A percentile compares a stretch with the other conserved stretches of the same genome.
Conservation (phyloP, 257 asterid species). For the Solanum sejunctum region DNA sequence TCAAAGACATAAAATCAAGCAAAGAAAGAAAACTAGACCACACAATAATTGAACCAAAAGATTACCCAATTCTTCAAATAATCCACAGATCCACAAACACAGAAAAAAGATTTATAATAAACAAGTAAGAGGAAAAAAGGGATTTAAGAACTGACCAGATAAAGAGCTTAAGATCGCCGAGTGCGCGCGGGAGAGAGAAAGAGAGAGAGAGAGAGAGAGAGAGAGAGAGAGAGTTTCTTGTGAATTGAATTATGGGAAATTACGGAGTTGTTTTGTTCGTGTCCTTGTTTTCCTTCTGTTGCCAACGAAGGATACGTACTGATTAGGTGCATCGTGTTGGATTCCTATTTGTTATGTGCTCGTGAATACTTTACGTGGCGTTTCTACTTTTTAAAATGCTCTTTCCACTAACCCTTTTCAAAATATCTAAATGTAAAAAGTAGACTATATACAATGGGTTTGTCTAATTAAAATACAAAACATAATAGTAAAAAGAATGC, state of each 20-base stretch:
- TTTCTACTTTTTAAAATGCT: not conserved
- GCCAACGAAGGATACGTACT: not conserved
- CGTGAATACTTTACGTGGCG: constrained; percentile 1
- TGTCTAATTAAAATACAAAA: too few species aligned
- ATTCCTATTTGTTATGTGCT: not conserved
- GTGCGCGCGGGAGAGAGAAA: not conserved
- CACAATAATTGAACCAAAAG: not conserved
- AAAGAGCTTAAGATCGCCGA: not conserved
- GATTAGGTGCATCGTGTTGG: not conserved
- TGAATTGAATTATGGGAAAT: not conserved
- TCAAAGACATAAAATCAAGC: not conserved
- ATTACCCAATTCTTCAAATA: not conserved
- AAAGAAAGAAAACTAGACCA: not conserved
- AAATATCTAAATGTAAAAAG: not conserved
- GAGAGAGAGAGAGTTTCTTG: not conserved
- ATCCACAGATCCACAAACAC: not conserved
- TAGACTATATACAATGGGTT: too few species aligned
- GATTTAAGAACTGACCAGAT: not conserved
- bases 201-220: not conserved
- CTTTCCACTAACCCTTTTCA: not conserved
- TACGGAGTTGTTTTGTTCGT: not conserved
- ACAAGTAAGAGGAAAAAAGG: not conserved
- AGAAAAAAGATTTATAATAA: not conserved
- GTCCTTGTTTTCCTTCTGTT: not conserved
- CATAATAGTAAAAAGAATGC: too few species aligned